Evolutionary conservation across 129 eudicot species (phyloP), one percentile per base, ranked within the genome.

Genomic region (Artemisia annua): DNA sequence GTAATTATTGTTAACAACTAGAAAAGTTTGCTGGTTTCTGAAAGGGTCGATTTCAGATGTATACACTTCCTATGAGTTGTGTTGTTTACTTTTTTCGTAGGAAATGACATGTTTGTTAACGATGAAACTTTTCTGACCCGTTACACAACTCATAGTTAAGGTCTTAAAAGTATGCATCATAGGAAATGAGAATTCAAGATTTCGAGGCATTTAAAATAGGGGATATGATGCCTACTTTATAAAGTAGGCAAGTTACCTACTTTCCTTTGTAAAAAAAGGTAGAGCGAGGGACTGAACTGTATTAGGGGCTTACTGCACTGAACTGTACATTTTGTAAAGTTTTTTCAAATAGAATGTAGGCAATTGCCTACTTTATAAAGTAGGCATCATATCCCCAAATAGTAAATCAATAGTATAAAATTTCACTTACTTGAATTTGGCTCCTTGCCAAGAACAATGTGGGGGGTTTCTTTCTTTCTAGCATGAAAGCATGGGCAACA

Each of bases 401-500:
- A n/a, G n/a, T n/a, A 32, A 39, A 48, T 66, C 30, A 1, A 46
- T 0, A 17, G 30, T 56, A 24, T 54, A 67, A 8, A 58, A 65
- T 32, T 72, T 56, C 2, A 81, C 96, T 91, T 74, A 91, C 97
- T 89, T 71, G 96, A 91, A 79, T 24, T 75, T 24, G 76, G 90
- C 65, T 83, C 92, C 86, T 88, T 79, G 11, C 62, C 18, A 65
- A 88, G 93, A 81, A 83, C 89, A 59, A 85, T 71, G 62, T 82
- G 85, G 16, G 62, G 64, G 9, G 75, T 74, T 44, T 69, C 82
- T 63, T 67, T 86, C 83, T 72, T 88, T 82, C 71, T 81, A 17
- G 90, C 73, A 70, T 70, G 86, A 51, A 91, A 86, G 82, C 97
- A 91, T 11, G 89, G 91, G 71, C 96, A 92, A 66, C 87, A 72